Conservation (phyloP, 192 early-diverging fungal species). For the Hyaloraphidium curvatum region DNA sequence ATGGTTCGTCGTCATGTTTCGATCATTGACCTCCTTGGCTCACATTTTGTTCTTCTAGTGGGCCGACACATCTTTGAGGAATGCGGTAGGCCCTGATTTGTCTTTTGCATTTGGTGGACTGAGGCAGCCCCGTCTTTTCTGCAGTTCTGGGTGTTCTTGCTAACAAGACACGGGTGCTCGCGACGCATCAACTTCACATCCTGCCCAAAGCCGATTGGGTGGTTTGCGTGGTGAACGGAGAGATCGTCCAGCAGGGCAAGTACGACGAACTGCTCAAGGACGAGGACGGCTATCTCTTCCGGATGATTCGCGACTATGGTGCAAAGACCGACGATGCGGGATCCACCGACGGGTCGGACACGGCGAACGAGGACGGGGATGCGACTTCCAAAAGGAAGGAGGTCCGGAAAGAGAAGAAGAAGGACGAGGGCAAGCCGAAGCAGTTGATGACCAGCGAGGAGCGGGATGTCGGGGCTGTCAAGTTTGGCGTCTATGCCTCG, state of each 20-base stretch:
- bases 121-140: neutral
- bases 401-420: neutral
- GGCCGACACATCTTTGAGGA: slow-evolving; percentile 1
- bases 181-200: slow-evolving; percentile 43
- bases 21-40: neutral
- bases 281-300: slow-evolving; percentile 19
- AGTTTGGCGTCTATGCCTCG: neutral
- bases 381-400: too few relatives aligned
- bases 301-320: slow-evolving; percentile 16
- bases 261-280: slow-evolving; percentile 26
- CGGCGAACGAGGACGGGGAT: neutral
- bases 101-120: neutral
- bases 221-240: slow-evolving; percentile 13
- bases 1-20: too few relatives aligned
- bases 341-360: neutral
- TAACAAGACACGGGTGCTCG: slow-evolving; percentile 56
- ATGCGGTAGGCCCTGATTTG: slow-evolving; percentile 11
- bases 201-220: neutral
- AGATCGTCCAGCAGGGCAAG: slow-evolving; percentile 27
- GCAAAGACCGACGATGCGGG: slow-evolving; percentile 13
- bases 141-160: slow-evolving; percentile 38
- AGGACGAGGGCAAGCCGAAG: neutral
- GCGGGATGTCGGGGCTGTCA: slow-evolving; percentile 2
- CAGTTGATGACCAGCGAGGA: slow-evolving; percentile 6
- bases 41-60: neutral